These are phyloP conservation scores for Mycosphaerelloides madeirae DNA, from an alignment of 2,329 filamentous ascomycete species.

Conservation along the genomic window DNA sequence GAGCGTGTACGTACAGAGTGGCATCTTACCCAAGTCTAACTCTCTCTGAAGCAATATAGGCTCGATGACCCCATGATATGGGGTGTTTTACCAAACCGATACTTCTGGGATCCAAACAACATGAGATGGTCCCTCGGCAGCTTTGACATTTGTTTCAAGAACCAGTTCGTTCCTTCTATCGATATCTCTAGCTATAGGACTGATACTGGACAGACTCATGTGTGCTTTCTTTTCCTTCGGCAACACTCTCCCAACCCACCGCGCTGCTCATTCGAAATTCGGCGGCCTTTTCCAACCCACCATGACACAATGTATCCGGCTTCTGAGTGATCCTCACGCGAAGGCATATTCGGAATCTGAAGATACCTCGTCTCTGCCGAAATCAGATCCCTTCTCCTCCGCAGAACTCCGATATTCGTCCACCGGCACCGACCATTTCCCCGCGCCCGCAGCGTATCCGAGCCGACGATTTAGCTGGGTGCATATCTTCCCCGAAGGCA, in stretches of 20 bases:
- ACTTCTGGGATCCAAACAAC: slow-evolving; percentile 67
- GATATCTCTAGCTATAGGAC: neutral
- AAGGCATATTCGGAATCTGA: slow-evolving; percentile 2
- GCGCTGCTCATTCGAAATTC: slow-evolving; percentile 67
- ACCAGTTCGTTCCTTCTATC: slow-evolving; percentile 51
- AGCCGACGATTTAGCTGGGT: slow-evolving; percentile 75
- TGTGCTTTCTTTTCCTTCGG: slow-evolving; percentile 81
- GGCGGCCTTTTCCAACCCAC: slow-evolving; percentile 90
- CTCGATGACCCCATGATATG: slow-evolving; percentile 92
- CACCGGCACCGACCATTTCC: slow-evolving; percentile 60
- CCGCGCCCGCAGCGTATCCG: slow-evolving; percentile 66
- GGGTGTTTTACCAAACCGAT: slow-evolving; percentile 75
- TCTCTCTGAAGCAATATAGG: slow-evolving; percentile 44
- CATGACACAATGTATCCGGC: slow-evolving; percentile 75
- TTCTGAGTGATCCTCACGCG: slow-evolving; percentile 58
- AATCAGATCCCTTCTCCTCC: slow-evolving; percentile 53
- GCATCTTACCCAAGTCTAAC: slow-evolving; percentile 4
- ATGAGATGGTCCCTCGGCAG: slow-evolving; percentile 86
- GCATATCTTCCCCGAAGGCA: slow-evolving; percentile 93
- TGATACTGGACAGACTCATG: slow-evolving; percentile 48
- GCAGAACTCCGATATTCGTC: slow-evolving; percentile 59
- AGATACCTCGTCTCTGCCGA: slow-evolving; percentile 18
- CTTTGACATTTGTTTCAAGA: slow-evolving; percentile 92
- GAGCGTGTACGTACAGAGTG: slow-evolving; percentile 66
- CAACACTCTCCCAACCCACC: slow-evolving; percentile 86